Base-by-base conservation (phyloP, 345 rosid species). In the Dipteronia sinensis region DNA sequence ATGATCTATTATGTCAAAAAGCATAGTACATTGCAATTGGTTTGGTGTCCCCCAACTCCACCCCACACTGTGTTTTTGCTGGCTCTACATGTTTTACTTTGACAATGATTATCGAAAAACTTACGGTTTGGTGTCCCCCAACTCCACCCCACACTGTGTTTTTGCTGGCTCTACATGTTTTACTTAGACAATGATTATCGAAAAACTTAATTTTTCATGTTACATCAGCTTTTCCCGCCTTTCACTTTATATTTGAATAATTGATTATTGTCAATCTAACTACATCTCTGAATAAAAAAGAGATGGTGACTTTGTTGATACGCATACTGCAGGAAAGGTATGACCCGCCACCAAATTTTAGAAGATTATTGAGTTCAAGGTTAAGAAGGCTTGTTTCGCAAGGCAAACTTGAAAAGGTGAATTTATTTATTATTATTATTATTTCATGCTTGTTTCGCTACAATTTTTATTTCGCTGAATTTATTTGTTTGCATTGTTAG, bases 381-480 rank as follows among this genome's bases (percentile, higher is more conserved):
- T 86, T 92, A 84, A 87, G 95, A 80, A 87, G 91, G 80, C 93
- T 94, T 75, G 94, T 90, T 76, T 80, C 83, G 20, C 91, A 90
- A 81, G 89, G 90, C 51, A 94, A 90, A 86, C 85, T 92, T 17
- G 89, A 86, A 85, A 90, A 87, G 94, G 98, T 90, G 69, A 73
- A 67, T 38, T 2, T 0, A n/a, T 34, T 34, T 34, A 31, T 31
- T 29, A 29, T 31, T 5, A 34, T 68, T 46, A n/a, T 13, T 34
- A 59, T 27, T 47, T 69, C 4, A 20, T n/a, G 56, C 63, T 79
- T 22, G 3, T 31, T 46, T 9, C 34, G 3, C 55, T 46, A 13
- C 56, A 16, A 0, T 4, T 51, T 51, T 51, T 15, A 3, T 46
- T 46, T 46, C 49, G 2, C 12, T 46, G 13, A 0, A 34, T 34